Percentiles rank a stretch among this genome's conserved stretches.
Conservation (phyloP, 1,139 yeast genomes). For the Hemisphaericaspora xylofermentans region DNA sequence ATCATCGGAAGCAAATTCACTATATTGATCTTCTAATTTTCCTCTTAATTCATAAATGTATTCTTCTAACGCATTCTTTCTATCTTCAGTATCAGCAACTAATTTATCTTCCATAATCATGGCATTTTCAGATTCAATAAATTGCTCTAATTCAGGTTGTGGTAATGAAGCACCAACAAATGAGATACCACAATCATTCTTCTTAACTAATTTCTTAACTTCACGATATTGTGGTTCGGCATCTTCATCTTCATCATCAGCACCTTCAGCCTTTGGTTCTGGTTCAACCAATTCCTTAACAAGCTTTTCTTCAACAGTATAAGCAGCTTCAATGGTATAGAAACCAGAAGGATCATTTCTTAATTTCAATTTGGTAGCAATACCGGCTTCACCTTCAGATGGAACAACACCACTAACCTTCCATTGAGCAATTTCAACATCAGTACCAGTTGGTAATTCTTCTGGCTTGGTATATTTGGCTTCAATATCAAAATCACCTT, state of each 20-base stretch:
- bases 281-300: conserved; percentile 81
- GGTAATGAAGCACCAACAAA: conserved; percentile 68
- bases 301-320: conserved; percentile 88
- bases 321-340: conserved; percentile 90
- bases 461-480: conserved; percentile 82
- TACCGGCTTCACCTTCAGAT: conserved; percentile 69
- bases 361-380: conserved; percentile 88
- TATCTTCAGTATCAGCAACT: conserved; percentile 98
- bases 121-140: conserved; percentile 79
- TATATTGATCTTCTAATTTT: conserved; percentile 89
- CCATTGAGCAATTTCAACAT: conserved; percentile 78
- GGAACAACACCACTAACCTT: conserved; percentile 81
- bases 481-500: conserved; percentile 81
- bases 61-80: conserved; percentile 97
- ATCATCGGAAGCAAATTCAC: conserved; percentile 83
- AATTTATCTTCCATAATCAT: conserved; percentile 89
- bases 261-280: conserved; percentile 54
- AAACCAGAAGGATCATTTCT: conserved; percentile 97
- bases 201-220: conserved; percentile 93
- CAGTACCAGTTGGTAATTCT: conserved; percentile 71
- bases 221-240: conserved; percentile 87
- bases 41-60: conserved; percentile 97
- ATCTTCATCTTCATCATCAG: conserved; percentile 39
- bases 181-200: conserved; percentile 64
- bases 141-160: conserved; percentile 53